These are phyloP conservation scores for Combretum micranthum DNA, from an alignment of 345 rosid genomes.

Conservation along the genomic window DNA sequence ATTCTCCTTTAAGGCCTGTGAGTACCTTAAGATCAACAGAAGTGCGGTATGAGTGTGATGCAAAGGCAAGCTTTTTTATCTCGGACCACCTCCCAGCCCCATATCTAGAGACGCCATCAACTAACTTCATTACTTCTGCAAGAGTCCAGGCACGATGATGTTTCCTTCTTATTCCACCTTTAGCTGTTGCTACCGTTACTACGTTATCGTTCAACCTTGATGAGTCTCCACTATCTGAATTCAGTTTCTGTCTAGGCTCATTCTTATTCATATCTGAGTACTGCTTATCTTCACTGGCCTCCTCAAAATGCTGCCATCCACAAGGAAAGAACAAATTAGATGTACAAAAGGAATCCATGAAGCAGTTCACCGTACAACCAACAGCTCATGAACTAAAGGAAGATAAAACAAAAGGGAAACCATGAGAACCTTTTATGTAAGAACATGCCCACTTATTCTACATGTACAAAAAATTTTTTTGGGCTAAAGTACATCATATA, in stretches of 20 bases:
- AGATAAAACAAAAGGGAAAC: too few relatives aligned
- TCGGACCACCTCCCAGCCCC: slow-evolving; percentile 99
- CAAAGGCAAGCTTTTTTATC: slow-evolving; percentile 76
- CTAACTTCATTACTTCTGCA: slow-evolving; percentile 74
- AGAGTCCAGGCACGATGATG: slow-evolving; percentile 98
- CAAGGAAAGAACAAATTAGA: background rate
- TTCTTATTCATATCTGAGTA: slow-evolving; percentile 7
- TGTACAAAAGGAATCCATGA: background rate
- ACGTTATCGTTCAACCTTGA: slow-evolving; percentile 45
- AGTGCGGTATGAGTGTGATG: slow-evolving; percentile 78
- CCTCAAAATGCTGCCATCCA: slow-evolving; percentile 24
- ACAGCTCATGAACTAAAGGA: background rate
- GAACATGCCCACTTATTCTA: too few relatives aligned
- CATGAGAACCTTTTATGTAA: too few relatives aligned
- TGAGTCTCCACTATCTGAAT: slow-evolving; percentile 34
- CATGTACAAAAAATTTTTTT: too few relatives aligned
- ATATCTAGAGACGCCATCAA: slow-evolving; percentile 87
- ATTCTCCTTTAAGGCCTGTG: background rate
- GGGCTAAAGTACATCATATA: too few relatives aligned
- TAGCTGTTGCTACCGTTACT: slow-evolving; percentile 38
- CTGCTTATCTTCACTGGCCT: slow-evolving; percentile 26
- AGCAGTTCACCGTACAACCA: background rate
- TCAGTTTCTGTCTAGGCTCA: slow-evolving; percentile 31
- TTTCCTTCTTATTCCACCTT: slow-evolving; percentile 80
- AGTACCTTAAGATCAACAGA: slow-evolving; percentile 97